Percentiles rank a stretch among this genome's conserved stretches.
phyloP scores from a whole-genome alignment of 2,329 filamentous ascomycete species.

The Aulographum hederae region DNA sequence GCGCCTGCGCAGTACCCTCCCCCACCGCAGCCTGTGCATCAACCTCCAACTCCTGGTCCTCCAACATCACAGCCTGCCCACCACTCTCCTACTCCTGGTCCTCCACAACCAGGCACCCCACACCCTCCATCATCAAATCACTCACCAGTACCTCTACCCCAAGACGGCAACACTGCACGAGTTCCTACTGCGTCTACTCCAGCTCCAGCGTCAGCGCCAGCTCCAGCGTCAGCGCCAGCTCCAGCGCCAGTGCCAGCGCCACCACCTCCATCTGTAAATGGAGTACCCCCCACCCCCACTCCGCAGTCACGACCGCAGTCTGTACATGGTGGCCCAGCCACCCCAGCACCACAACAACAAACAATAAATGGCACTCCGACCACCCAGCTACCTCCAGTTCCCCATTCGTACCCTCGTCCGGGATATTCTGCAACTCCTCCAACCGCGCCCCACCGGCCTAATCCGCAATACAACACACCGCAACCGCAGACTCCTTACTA shows the following conservation, averaged over 20 bases:
- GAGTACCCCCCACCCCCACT: slow-evolving; percentile 6
- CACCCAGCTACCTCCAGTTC: slow-evolving; percentile 8
- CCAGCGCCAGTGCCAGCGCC: slow-evolving; percentile 1
- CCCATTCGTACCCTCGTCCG: slow-evolving; percentile 9
- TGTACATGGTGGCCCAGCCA: too few species aligned
- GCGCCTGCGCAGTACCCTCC: slow-evolving; percentile 15
- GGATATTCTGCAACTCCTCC: slow-evolving; percentile 5
- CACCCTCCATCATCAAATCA: neutral
- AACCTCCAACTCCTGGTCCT: slow-evolving; percentile 1
- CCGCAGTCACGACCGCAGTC: too few species aligned
- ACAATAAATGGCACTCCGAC: neutral
- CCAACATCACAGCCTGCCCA: neutral
- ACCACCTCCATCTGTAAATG: slow-evolving; percentile 6
- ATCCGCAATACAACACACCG: neutral
- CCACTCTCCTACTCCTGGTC: neutral
- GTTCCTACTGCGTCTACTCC: slow-evolving; percentile 4
- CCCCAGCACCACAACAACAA: too few species aligned
- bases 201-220: slow-evolving; percentile 2
- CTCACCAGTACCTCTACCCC: slow-evolving; percentile 4
- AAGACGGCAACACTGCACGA: too few species aligned
- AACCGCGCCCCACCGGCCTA: neutral
- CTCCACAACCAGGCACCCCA: neutral
- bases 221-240: neutral
- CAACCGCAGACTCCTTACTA: neutral
- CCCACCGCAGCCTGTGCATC: too few species aligned